Evolutionary conservation across 2,329 filamentous ascomycete genomes (phyloP).

Genomic region (Chaetoscypha palmicola): DNA sequence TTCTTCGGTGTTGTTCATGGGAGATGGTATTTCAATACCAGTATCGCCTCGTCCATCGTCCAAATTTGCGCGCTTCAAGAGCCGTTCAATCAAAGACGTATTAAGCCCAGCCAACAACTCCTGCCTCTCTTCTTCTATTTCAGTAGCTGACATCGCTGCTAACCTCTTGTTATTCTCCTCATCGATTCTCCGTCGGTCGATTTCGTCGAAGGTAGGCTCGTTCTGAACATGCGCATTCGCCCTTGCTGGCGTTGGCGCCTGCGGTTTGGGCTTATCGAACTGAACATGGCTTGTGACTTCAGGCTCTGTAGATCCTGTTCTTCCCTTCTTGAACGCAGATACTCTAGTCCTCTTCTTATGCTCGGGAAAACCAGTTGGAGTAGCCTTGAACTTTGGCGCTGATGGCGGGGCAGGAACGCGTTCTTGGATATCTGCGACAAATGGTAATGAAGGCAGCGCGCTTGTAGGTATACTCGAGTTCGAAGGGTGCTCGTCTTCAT

Average conservation of each 20-base stretch:
- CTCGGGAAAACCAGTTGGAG: slow-evolving; percentile 72
- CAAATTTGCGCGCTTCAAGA: slow-evolving; percentile 45
- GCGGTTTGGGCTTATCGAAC: slow-evolving; percentile 14
- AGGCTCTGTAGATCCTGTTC: slow-evolving; percentile 24
- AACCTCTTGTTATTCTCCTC: slow-evolving; percentile 71
- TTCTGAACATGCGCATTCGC: slow-evolving; percentile 17
- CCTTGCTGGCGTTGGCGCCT: slow-evolving; percentile 16
- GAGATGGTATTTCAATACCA: slow-evolving; percentile 16
- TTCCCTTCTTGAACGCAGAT: slow-evolving; percentile 75
- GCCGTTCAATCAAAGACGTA: slow-evolving; percentile 65
- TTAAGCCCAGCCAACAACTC: slow-evolving; percentile 77
- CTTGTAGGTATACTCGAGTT: slow-evolving; percentile 21
- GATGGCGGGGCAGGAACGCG: slow-evolving; percentile 59
- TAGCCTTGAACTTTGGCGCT: slow-evolving; percentile 51
- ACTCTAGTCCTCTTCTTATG: slow-evolving; percentile 69
- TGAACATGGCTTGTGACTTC: slow-evolving; percentile 12
- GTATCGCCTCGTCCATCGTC: slow-evolving; percentile 30
- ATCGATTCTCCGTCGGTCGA: slow-evolving; percentile 69
- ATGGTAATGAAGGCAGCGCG: slow-evolving; percentile 29
- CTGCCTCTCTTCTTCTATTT: slow-evolving; percentile 72
- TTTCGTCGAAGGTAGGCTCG: slow-evolving; percentile 33
- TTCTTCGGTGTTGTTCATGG: too few species aligned
- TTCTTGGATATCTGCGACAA: slow-evolving; percentile 73
- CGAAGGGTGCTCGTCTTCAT: slow-evolving; percentile 36
- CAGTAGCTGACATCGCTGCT: slow-evolving; percentile 68